Base-by-base conservation (phyloP, 495 filamentous ascomycete species). In the Lepidopterella palustris region DNA sequence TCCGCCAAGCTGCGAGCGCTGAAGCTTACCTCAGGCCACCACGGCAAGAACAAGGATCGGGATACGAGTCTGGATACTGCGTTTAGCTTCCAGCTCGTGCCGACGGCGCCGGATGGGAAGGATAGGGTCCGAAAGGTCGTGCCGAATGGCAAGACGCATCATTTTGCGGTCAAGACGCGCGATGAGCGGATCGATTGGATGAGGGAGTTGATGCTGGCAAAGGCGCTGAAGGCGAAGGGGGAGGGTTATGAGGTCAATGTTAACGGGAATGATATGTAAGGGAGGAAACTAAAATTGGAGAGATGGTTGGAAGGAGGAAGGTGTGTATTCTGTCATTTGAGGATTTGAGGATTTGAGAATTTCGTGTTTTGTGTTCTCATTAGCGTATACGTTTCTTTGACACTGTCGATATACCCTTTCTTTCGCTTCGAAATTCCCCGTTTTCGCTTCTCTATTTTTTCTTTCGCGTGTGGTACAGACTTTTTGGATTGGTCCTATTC, bases 111-210 rank as follows among this genome's bases (percentile, higher is more conserved):
- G 32, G 82, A 80, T 71, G 78, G 77, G 59, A 65, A 75, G 57
- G 74, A 60, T 65, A 63, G 68, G n/a, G 71, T 23, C 55, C 72
- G 74, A 51, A 18, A 24, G 5, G 88, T 85, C 42, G 56, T 76
- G 77, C 53, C 48, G 53, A 6, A 72, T 31, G 80, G 79, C 54
- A 97, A 96, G 80, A 82, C 84, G n/a, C 92, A 98, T 67, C 89
- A 96, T 67, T 97, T 98, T 65, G 88, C 92, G 0, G 92, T 97
- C 57, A 86, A 87, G 71, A 82, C 78, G 55, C 79, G 90, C 0
- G 90, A 97, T 58, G 88, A 96, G 71, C 80, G 93, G 28, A 96
- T 97, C 59, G 92, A 96, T 63, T 98, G 93, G 93, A 96, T 97
- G 93, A 77, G 93, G 2, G 91, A 97, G 79, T 73, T 98, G 52